Base-by-base conservation (phyloP, 2,329 filamentous ascomycete genomes). In the Cylindrodendrum hubeiense region DNA sequence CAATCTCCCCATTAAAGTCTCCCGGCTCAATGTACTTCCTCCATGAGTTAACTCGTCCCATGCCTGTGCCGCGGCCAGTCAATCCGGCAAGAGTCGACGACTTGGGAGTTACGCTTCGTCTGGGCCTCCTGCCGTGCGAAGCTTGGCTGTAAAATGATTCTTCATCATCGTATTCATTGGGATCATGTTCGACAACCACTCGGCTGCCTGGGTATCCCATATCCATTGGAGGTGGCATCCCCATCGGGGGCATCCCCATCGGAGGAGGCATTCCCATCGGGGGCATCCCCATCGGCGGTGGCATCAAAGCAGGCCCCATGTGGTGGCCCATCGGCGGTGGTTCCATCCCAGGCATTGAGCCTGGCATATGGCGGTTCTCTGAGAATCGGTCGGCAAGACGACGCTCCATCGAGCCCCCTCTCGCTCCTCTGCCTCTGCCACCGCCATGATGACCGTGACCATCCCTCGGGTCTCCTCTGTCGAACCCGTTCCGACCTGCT, bases 321-420 rank as follows among this genome's bases (percentile, higher is more conserved):
- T 72, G 70, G 30, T 67, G 68, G 41, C 49, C 65, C 56, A 75
- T 66, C 2, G 66, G 59, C 34, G 54, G 74, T 67, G 70, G 66
- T 2, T 69, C 68, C 66, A 72, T 68, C 10, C 47, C 60, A 4
- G 67, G 65, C 66, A 68, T 63, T n/a, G 70, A 52, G 5, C 65
- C 67, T 17, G 58, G 58, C n/a, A 58, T 58, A 21, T 74, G 77
- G 21, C 83, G 80, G 58, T 76, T 77, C 55, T 85, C 85, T 19
- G 84, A 78, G 65, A 87, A 84, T 10, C 86, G 80, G 43, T 84
- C 84, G 4, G 85, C 86, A 10, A 86, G 79, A 22, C 85, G 82
- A 47, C 82, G 81, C 60, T 87, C 85, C 72, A 85, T 79, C 4
- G 85, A 85, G 19, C 75, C 79, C 9, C 77, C 79, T 22, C 82